phyloP scores from a whole-genome alignment of 2,329 filamentous ascomycete genomes.

The Sporothrix pseudoabietina region DNA sequence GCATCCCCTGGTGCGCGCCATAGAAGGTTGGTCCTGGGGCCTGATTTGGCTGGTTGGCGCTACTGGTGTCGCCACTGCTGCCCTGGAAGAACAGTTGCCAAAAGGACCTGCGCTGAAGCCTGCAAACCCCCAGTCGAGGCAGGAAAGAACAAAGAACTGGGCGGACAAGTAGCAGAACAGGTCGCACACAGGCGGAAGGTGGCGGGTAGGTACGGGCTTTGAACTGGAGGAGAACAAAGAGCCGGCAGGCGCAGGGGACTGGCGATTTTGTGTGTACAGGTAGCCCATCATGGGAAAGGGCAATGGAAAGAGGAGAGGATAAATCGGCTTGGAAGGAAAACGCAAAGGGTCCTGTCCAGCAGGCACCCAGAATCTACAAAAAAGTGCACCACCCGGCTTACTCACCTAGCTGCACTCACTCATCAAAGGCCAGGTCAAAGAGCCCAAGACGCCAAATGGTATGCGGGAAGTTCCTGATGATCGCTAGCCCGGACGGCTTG shows the following conservation, averaged over 20 bases:
- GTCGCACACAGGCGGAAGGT: neutral
- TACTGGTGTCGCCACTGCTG: neutral
- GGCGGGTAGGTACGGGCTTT: neutral
- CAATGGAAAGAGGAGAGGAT: neutral
- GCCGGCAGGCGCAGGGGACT: neutral
- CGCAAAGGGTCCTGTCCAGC: neutral
- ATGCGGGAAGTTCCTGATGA: constrained; percentile 23
- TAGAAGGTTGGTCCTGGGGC: constrained; percentile 1
- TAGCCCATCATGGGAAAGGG: neutral
- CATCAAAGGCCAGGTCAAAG: constrained; percentile 22
- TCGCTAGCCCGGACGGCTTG: constrained; percentile 4
- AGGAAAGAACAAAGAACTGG: neutral
- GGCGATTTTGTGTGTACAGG: neutral
- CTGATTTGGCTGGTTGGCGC: constrained; percentile 20
- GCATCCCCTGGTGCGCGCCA: constrained; percentile 16
- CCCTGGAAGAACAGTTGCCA: neutral
- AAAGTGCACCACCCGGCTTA: constrained; percentile 10
- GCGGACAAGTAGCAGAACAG: neutral
- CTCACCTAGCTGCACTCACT: constrained; percentile 23
- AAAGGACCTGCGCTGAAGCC: neutral
- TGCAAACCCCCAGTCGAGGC: no score
- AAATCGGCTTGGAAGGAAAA: neutral
- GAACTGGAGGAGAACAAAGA: neutral
- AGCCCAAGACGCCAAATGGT: neutral
- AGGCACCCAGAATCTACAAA: neutral